Evolutionary conservation across 2,329 filamentous ascomycete genomes (phyloP), one percentile per base, ranked within the genome.

Genomic region (Gyromitra esculenta): DNA sequence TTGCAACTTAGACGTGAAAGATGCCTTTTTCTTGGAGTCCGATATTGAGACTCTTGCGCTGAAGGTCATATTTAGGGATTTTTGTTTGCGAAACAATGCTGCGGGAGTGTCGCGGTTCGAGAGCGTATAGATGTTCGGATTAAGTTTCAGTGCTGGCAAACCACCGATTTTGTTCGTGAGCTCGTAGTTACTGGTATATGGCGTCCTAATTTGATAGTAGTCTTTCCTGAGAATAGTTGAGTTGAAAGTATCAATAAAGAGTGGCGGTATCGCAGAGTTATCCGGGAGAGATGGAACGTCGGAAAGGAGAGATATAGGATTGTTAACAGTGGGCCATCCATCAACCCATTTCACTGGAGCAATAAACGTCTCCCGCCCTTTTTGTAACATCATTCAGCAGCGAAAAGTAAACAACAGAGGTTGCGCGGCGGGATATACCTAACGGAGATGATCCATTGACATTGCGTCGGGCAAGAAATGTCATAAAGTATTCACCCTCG

Each of bases 401-500:
- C 57, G 5, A 75, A 76, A 9, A 8, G n/a, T 37, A 8, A 35
- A 57, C 8, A 4, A 3, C n/a, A 15, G 73, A 78, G 48, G 70
- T 65, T 11, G n/a, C 18, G 25, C 13, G 8, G n/a, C 6, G 15
- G 25, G 1, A 56, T 48, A 39, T 66, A 69, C 54, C 66, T 18
- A 73, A n/a, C 1, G 60, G 60, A 5, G 69, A 73, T 21, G 60
- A 43, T 5, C 69, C 69, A 11, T 66, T 73, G 11, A 73, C 52
- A 35, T 73, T 73, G 11, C 76, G 57, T n/a, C 62, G 72, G 21
- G 70, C 78, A 8, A 87, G 81, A 39, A 86, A 81, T 1, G 87
- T 85, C 1, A 84, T 84, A 84, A 85, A 87, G 84, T 86, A 87
- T 9, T 83, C 80, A 0, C 86, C 86, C 9, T 83, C 59, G 0